Percentiles rank a stretch among this genome's conserved stretches.
Evolutionary conservation across 2,329 filamentous ascomycete species (phyloP).

Genomic region (Penicillium sp.): DNA sequence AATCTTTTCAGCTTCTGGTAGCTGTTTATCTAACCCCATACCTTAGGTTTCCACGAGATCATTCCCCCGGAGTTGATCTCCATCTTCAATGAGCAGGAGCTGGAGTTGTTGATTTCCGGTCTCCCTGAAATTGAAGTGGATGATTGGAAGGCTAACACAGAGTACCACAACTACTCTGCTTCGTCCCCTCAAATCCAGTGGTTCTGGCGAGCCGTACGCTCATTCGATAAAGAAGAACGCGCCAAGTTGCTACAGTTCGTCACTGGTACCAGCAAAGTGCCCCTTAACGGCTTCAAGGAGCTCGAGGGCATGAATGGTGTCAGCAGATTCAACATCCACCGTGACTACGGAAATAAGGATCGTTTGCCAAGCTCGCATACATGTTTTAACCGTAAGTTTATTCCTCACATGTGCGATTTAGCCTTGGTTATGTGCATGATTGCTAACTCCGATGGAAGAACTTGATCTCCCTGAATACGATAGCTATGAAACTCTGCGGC

Average conservation of each 20-base stretch:
- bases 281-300: slow-evolving; percentile 98
- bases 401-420: not conserved
- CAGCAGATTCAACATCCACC: slow-evolving; percentile 97
- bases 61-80: slow-evolving; percentile 91
- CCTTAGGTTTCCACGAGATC: slow-evolving; percentile 90
- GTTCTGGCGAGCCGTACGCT: slow-evolving; percentile 98
- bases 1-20: slow-evolving; percentile 28
- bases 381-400: slow-evolving; percentile 94
- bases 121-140: slow-evolving; percentile 97
- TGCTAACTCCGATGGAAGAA: slow-evolving; percentile 63
- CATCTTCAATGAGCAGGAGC: slow-evolving; percentile 98
- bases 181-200: slow-evolving; percentile 97
- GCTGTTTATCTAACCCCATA: slow-evolving; percentile 35
- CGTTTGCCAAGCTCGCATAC: slow-evolving; percentile 95
- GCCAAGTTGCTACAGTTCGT: slow-evolving; percentile 98
- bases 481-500: slow-evolving; percentile 86
- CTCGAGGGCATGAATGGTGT: slow-evolving; percentile 99
- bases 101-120: slow-evolving; percentile 94
- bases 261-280: slow-evolving; percentile 97
- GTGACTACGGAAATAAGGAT: slow-evolving; percentile 96
- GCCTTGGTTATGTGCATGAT: not conserved
- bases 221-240: slow-evolving; percentile 98
- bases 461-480: slow-evolving; percentile 98
- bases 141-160: slow-evolving; percentile 98
- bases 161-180: slow-evolving; percentile 96